These are phyloP conservation scores for Lasiosphaeria hispida DNA, from an alignment of 495 filamentous ascomycete species.

Conservation along the genomic window DNA sequence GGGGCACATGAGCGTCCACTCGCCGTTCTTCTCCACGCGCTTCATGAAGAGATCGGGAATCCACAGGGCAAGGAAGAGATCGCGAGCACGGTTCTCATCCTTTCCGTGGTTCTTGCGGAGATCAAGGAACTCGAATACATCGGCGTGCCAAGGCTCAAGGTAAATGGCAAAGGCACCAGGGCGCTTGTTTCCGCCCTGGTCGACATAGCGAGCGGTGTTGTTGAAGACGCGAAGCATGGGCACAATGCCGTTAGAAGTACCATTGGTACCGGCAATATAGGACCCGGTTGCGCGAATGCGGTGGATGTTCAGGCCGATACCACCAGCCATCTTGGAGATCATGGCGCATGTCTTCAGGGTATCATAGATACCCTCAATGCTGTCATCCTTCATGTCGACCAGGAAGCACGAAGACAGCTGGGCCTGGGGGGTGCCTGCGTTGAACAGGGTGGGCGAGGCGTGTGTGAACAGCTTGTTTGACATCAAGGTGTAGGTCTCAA, in stretches of 20 bases:
- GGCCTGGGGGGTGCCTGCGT: constrained; percentile 88
- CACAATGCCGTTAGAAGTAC: constrained; percentile 94
- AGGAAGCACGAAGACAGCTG: constrained; percentile 98
- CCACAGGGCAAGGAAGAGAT: constrained; percentile 97
- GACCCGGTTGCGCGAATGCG: constrained; percentile 94
- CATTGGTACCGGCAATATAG: constrained; percentile 96
- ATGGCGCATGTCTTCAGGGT: constrained; percentile 98
- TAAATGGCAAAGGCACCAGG: constrained; percentile 98
- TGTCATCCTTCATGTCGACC: constrained; percentile 97
- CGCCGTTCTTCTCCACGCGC: constrained; percentile 89
- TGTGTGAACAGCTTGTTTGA: constrained; percentile 97
- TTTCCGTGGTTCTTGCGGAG: constrained; percentile 99
- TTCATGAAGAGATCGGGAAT: constrained; percentile 99
- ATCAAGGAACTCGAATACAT: constrained; percentile 96
- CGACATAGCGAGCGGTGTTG: constrained; percentile 97
- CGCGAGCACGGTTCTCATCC: constrained; percentile 93
- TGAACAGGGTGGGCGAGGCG: constrained; percentile 96
- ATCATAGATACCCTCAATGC: constrained; percentile 98
- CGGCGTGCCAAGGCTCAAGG: constrained; percentile 98
- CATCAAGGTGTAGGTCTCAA: constrained; percentile 98
- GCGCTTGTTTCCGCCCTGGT: constrained; percentile 98
- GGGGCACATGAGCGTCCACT: constrained; percentile 97
- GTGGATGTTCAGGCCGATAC: constrained; percentile 94
- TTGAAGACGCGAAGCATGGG: constrained; percentile 99
- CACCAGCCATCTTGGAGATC: constrained; percentile 99